phyloP scores from a whole-genome alignment of 106 monocot species.

The Alisma plantagoaquatica region DNA sequence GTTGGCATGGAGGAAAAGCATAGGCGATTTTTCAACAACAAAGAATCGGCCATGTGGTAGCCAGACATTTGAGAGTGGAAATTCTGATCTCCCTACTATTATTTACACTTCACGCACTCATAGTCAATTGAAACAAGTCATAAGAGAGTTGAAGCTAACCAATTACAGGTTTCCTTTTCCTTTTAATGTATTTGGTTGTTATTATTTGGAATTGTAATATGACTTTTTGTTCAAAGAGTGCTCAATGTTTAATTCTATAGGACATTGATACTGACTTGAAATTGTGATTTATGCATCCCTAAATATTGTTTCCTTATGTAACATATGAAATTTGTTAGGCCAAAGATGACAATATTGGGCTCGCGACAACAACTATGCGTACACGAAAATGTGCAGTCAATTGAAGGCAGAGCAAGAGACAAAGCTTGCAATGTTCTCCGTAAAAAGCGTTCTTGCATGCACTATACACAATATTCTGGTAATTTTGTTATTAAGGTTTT shows the following conservation, averaged over 20 bases:
- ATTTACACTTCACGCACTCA: constrained; percentile 93
- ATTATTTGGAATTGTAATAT: too few relatives aligned
- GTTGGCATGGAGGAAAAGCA: constrained; percentile 79
- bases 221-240: too few relatives aligned
- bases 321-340: too few relatives aligned
- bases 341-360: constrained; percentile 81
- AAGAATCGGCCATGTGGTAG: constrained; percentile 19
- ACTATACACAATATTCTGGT: constrained; percentile 64
- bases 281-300: too few relatives aligned
- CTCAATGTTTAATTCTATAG: too few relatives aligned
- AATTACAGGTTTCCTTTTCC: constrained; percentile 64
- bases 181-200: too few relatives aligned
- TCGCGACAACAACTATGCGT: constrained; percentile 96
- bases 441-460: constrained; percentile 53
- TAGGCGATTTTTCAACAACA: constrained; percentile 40
- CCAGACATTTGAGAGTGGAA: constrained; percentile 25
- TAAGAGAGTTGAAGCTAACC: constrained; percentile 62
- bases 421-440: constrained; percentile 74
- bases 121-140: constrained; percentile 93
- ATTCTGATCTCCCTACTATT: constrained; percentile 51
- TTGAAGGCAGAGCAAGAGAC: constrained; percentile 67
- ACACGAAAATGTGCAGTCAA: constrained; percentile 55
- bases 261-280: neutral
- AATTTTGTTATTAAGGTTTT: too few relatives aligned
- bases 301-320: too few relatives aligned